Base-by-base conservation (phyloP, 768 basidiomycete species). In the Hygrophorus russula region DNA sequence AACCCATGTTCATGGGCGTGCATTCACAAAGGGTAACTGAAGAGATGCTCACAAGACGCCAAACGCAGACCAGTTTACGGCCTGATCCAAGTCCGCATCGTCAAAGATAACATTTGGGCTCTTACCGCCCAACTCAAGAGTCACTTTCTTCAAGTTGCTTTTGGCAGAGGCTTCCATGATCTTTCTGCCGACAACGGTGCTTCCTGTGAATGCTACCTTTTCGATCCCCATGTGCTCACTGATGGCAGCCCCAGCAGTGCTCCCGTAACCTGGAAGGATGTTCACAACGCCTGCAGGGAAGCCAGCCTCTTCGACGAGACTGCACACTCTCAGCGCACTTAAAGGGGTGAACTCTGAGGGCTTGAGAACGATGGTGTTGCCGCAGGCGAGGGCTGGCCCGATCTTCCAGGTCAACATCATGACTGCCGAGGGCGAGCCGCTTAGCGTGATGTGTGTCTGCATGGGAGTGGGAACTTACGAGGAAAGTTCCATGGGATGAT, bases 181-280 rank as follows among this genome's bases (percentile, higher is more conserved):
- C 51, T 78, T 80, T 9, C 87, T 73, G 7, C 92, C 91, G 17
- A 80, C 76, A 32, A 80, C 64, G 1, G 86, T 87, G 46, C 81
- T 83, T 2, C 89, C 90, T 7, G 91, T 94, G 66, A 94, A 93
- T 0, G 88, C 82, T 20, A 91, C 70, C 65, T 83, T 84, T 47
- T 75, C 71, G 51, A 86, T 62, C 10, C 51, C 62, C 50, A 66
- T 67, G 62, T 85, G 80, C 29, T 66, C 62, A 4, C 69, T 55
- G 44, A 86, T 75, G 20, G 82, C 79, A 31, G 78, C 56, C 0
- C 84, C 83, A 13, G 73, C 80, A 13, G 69, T 71, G 27, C 43
- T 35, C 18, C 79, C 83, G 47, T 74, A 73, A n/a, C 82, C 85
- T 7, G 68, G 66, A 33, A 87, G 56, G 46, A 82, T 63, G 58